These are phyloP conservation scores for Cryptococcus floricola DNA, from an alignment of 1,284 basidiomycete species.

Conservation along the genomic window DNA sequence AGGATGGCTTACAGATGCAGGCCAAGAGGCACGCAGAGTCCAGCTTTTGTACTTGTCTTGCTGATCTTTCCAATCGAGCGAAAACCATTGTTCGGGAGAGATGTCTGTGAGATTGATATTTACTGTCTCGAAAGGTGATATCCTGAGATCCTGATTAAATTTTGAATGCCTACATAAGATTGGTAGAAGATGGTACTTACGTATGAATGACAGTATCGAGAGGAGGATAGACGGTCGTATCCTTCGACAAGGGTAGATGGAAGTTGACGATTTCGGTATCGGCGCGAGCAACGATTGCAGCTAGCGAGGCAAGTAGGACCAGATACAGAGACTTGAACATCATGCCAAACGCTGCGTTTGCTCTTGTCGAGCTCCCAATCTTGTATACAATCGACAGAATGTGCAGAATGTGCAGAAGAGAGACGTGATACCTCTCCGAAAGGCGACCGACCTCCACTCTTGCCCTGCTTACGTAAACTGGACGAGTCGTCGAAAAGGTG, in stretches of 20 bases:
- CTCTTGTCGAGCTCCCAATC: no score
- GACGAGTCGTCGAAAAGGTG: not conserved
- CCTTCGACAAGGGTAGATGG: slow-evolving; percentile 17
- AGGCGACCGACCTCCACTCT: no score
- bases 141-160: not conserved
- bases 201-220: not conserved
- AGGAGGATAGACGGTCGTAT: not conserved
- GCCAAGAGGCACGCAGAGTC: slow-evolving; percentile 41
- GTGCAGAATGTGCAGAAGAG: no score
- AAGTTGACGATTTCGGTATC: slow-evolving; percentile 45
- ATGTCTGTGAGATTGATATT: slow-evolving; percentile 11
- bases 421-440: no score
- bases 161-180: not conserved
- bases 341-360: no score
- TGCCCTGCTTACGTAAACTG: no score
- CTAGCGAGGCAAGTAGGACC: not conserved
- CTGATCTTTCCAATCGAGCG: slow-evolving; percentile 7
- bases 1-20: slow-evolving; percentile 27
- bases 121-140: slow-evolving; percentile 5
- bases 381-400: no score
- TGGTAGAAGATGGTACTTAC: not conserved
- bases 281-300: slow-evolving; percentile 9
- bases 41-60: slow-evolving; percentile 11
- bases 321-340: no score
- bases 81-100: slow-evolving; percentile 16